Evolutionary conservation across 768 basidiomycete species (phyloP), one percentile per base, ranked within the genome.

Genomic region (Tulasnella sp.): DNA sequence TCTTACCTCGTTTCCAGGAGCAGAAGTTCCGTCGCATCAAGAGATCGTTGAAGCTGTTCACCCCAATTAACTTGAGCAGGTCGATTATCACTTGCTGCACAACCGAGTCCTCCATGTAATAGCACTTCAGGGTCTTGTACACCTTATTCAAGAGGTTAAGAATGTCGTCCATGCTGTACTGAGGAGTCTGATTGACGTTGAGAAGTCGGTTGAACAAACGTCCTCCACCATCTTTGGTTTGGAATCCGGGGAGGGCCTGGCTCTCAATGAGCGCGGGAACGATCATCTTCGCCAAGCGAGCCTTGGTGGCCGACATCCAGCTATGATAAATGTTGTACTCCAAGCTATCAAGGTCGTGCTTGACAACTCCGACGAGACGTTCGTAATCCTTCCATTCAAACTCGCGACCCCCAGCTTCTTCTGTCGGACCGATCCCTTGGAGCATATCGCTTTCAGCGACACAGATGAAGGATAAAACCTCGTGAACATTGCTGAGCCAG

Each of bases 281-380:
- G 59, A 98, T 92, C 95, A 98, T 98, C 84, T 98, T 98, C 62
- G 88, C 85, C 44, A 99, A 83, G 72, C 89, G 90, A 83, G 94
- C 95, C 88, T 98, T 99, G 42, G 94, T 92, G 82, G 98, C 97
- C 71, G 91, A 83, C 94, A 99, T 98, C 92, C 94, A 98, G 0
- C 96, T 98, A 80, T 98, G 96, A 80, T 98, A 98, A 80, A 99
- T 96, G 84, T 99, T 99, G 84, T 98, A 98, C 82, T 99, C 96
- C 78, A 99, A 83, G 74, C 92, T 94, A 81, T 98, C 97, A 52
- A 99, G 88, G 79, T 99, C 97, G 78, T 98, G 96, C 80, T 97
- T 98, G 80, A 98, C 97, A 75, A 98, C 92, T n/a, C 90, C 90
- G 17, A 99, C 95, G 22, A 99, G 85, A 34, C 92, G 89, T 80